Evolutionary conservation across 2,329 filamentous ascomycete genomes (phyloP), one percentile per base, ranked within the genome.

Genomic region (Paecilomyces variotii): DNA sequence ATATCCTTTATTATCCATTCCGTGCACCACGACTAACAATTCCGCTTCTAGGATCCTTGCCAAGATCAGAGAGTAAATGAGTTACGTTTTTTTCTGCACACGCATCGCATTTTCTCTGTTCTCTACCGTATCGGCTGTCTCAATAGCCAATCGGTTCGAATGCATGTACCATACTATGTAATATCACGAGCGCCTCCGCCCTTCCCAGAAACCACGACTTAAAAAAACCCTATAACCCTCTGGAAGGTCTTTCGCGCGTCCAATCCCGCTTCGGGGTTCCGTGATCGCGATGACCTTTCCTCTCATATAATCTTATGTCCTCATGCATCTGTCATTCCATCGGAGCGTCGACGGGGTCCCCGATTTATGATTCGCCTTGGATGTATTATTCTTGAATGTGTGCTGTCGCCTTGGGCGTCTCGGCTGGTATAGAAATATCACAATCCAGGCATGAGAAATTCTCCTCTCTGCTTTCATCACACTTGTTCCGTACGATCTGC

Each of bases 41-140:
- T 4, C 27, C 24, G 4, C 6, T 24, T n/a, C 27, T 69, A 97
- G 93, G 77, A 90, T 99, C 68, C 86, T 99, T 62, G 94, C 94
- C 77, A 99, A 97, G 88, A 96, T 99, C 85, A 96, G 91, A 80
- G 93, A 97, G 84, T 96, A 90, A 82, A 82, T 55, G 57, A 57
- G 54, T 57, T 56, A 61, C 57, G 61, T 62, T 56, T 32, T 19
- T 62, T 56, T 63, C 61, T 62, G 61, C 60, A 56, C 49, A 34
- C 50, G 25, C 53, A 60, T 59, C 62, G 60, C 58, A 60, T 55
- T 32, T 32, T 57, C 30, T 51, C 53, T 61, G 54, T 55, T 54
- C 54, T 58, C 57, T 24, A 27, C 24, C 35, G 19, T 45, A 52
- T 52, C 24, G 2, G 50, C 54, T 55, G 32, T 51, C 55, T 35